Percentiles rank a stretch among this genome's conserved stretches.
phyloP scores from a whole-genome alignment of 495 filamentous ascomycete species.

The Penicillium canariense region DNA sequence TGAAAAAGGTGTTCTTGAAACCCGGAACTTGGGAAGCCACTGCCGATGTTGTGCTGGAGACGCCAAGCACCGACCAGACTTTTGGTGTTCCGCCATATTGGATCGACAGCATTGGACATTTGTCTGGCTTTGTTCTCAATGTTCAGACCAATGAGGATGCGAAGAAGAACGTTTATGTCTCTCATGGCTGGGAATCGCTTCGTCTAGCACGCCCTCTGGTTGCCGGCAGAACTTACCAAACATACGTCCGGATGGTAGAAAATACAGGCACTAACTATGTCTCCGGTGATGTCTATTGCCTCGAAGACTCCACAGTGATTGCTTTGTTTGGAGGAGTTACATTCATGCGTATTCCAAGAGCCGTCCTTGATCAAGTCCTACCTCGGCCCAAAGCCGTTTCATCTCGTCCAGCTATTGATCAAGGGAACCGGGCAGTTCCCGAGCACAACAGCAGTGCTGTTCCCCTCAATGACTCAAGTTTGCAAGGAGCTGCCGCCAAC shows the following conservation, averaged over 20 bases:
- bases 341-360: slow-evolving; percentile 18
- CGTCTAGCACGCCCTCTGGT: slow-evolving; percentile 24
- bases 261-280: slow-evolving; percentile 23
- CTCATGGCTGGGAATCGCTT: slow-evolving; percentile 39
- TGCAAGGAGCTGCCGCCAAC: not conserved
- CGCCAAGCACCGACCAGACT: not conserved
- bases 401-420: not conserved
- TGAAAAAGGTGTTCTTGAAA: slow-evolving; percentile 73
- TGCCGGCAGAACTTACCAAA: slow-evolving; percentile 28
- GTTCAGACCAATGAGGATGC: slow-evolving; percentile 44
- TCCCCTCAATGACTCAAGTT: too few species aligned
- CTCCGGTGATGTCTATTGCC: slow-evolving; percentile 39
- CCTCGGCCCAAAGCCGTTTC: not conserved
- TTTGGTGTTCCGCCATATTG: slow-evolving; percentile 28
- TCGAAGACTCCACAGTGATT: slow-evolving; percentile 31
- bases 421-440: not conserved
- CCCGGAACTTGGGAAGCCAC: slow-evolving; percentile 66
- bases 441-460: not conserved
- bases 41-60: slow-evolving; percentile 28
- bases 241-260: slow-evolving; percentile 41
- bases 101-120: slow-evolving; percentile 50
- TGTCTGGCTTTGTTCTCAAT: slow-evolving; percentile 55
- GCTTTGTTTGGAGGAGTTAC: slow-evolving; percentile 32
- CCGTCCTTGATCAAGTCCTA: slow-evolving; percentile 19
- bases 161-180: slow-evolving; percentile 42